These are phyloP conservation scores for Breviolum minutum DNA, from an alignment of 73 alveolate genomes.

Conservation along the genomic window DNA sequence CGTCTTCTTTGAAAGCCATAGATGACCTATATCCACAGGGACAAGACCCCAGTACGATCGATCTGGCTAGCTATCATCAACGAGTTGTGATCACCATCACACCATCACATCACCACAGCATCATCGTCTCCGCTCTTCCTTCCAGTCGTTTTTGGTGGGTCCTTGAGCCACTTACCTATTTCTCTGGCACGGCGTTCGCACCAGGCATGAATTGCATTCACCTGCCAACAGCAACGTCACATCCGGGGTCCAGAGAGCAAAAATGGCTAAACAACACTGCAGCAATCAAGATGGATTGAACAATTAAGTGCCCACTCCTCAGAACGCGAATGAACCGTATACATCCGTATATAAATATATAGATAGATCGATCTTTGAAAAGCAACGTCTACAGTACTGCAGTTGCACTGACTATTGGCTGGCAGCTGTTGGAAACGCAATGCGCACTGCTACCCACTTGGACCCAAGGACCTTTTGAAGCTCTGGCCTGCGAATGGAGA, in stretches of 20 bases:
- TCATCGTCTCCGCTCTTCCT: neutral
- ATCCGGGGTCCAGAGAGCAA: too few relatives aligned
- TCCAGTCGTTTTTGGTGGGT: neutral
- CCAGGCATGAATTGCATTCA: constrained; percentile 88
- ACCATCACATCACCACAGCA: neutral
- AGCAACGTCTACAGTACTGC: too few relatives aligned
- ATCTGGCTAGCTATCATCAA: neutral
- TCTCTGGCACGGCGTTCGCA: constrained; percentile 94
- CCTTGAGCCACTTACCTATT: constrained; percentile 95
- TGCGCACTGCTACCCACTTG: neutral
- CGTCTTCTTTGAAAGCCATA: too few relatives aligned
- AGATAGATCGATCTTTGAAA: too few relatives aligned
- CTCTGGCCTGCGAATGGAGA: constrained; percentile 80
- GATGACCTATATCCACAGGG: too few relatives aligned
- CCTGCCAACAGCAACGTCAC: neutral
- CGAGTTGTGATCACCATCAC: neutral
- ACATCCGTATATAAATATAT: too few relatives aligned
- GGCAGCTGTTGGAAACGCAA: neutral
- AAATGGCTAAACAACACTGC: too few relatives aligned
- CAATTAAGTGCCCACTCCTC: too few relatives aligned
- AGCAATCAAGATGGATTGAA: too few relatives aligned
- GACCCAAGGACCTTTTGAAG: constrained; percentile 56
- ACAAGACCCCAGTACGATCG: too few relatives aligned
- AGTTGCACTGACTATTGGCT: too few relatives aligned
- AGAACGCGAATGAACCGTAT: too few relatives aligned